Base-by-base conservation (phyloP, 257 asterid genomes). In the Ophiorrhiza pumila region DNA sequence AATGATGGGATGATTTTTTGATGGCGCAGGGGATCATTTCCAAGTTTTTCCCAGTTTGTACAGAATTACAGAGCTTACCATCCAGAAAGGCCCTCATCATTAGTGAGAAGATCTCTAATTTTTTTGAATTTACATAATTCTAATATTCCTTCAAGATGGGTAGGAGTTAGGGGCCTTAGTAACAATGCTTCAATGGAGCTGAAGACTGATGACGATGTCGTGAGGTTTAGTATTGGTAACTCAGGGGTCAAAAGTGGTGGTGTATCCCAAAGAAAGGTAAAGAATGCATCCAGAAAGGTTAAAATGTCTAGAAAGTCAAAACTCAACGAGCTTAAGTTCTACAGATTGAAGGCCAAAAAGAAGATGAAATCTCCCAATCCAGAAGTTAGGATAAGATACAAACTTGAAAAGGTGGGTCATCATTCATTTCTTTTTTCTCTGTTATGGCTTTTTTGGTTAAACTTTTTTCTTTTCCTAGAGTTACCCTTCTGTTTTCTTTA, bases 331-430 rank as follows among this genome's bases (percentile, higher is more conserved):
- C 98, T 94, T 22, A 86, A 95, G 81, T 90, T 88, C 74, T 94
- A 83, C 77, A 75, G 99, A 60, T 82, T 94, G 87, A 91, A 88
- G 85, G 99, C 99, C 37, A 91, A 86, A 93, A 94, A 87, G 90
- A 94, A 91, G 76, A 86, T 90, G 97, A 92, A 88, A 67, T 91
- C 99, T 67, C 98, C 97, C 7, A 94, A 90, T 79, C 99, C 99
- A 57, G 98, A 90, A 92, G 95, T 90, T 73, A 84, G 97, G 78
- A 90, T 94, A 62, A 80, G 95, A 83, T 92, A 94, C 87, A 90
- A 88, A 80, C 97, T 94, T 50, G 99, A 86, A 76, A 94, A 91
- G 99, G 99, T 94, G 41, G 55, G 84, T 61, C 23, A 42, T 49
- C 22, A 18, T 35, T 27, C 58, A 4, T 47, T 46, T 20, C 57